Percentiles rank a stretch among this genome's conserved stretches.
Evolutionary conservation across 805 yeast species (phyloP).

Genomic region (Barnettozyma salicaria): DNA sequence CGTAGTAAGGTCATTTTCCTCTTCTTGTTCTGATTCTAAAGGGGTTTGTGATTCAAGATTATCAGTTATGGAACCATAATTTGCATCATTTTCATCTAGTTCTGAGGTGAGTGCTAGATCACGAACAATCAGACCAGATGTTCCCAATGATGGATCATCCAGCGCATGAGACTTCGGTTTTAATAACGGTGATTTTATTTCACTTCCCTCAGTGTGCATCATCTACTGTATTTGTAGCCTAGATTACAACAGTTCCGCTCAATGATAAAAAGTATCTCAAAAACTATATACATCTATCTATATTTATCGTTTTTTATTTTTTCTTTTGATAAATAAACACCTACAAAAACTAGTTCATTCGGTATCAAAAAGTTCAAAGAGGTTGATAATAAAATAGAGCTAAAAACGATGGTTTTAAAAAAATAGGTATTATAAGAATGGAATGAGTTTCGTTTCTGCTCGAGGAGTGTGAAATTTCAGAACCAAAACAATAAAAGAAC

Average conservation of each 20-base stretch:
- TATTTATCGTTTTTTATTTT: no score
- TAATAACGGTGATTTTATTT: constrained; percentile 8
- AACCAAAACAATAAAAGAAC: constrained; percentile 1
- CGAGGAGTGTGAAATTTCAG: no score
- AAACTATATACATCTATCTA: no score
- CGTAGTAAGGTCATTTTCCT: background rate
- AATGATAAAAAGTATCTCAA: background rate
- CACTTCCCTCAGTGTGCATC: constrained; percentile 1
- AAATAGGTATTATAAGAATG: no score
- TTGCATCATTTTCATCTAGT: constrained; percentile 3
- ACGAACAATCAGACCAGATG: constrained; percentile 10
- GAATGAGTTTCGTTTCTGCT: no score
- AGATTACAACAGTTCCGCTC: background rate
- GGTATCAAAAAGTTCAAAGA: background rate
- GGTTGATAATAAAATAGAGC: background rate
- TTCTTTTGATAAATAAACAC: no score
- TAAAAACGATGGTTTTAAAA: no score
- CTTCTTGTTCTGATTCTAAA: background rate
- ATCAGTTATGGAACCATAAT: constrained; percentile 8
- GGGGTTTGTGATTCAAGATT: constrained; percentile 1
- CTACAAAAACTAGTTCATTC: no score
- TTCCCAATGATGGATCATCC: constrained; percentile 10
- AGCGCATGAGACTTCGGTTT: constrained; percentile 11
- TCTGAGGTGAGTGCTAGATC: constrained; percentile 5
- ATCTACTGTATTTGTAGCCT: background rate